Percentiles rank a stretch among this genome's conserved stretches.
Conservation (phyloP, 2,329 filamentous ascomycete species). For the Westerdykella sp. region DNA sequence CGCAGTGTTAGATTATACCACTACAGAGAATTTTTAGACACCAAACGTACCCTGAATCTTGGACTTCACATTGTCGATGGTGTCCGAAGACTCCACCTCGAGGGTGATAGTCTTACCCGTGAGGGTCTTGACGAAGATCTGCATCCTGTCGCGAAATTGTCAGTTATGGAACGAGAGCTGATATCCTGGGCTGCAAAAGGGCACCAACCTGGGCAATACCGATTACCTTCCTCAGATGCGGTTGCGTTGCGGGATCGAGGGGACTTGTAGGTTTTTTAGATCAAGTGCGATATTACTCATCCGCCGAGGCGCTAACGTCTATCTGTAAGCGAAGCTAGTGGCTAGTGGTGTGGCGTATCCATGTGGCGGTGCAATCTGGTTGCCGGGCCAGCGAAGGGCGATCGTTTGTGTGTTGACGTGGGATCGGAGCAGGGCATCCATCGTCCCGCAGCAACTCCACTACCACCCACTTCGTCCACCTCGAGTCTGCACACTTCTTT, state of each 20-base stretch:
- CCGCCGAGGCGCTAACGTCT: no score
- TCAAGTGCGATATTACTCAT: no score
- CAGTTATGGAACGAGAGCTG: constrained; percentile 6
- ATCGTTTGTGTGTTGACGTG: no score
- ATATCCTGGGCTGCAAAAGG: background rate
- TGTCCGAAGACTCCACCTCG: constrained; percentile 99
- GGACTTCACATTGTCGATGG: constrained; percentile 99
- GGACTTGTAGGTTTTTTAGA: no score
- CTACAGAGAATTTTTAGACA: background rate
- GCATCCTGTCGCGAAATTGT: constrained; percentile 31
- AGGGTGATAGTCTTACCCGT: constrained; percentile 99
- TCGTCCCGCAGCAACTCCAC: background rate
- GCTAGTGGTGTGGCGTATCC: no score
- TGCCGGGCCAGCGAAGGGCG: no score
- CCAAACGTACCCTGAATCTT: constrained; percentile 65
- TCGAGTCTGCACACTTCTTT: background rate
- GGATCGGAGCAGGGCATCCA: no score
- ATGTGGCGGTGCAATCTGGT: no score
- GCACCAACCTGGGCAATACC: constrained; percentile 50
- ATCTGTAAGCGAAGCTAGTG: no score
- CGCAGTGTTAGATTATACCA: constrained; percentile 32
- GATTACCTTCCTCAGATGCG: constrained; percentile 56
- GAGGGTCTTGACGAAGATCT: constrained; percentile 58
- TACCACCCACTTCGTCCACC: background rate
- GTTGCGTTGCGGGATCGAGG: background rate